Conservation (phyloP, 2,329 filamentous ascomycete genomes). For the Penicillium capsulatum region DNA sequence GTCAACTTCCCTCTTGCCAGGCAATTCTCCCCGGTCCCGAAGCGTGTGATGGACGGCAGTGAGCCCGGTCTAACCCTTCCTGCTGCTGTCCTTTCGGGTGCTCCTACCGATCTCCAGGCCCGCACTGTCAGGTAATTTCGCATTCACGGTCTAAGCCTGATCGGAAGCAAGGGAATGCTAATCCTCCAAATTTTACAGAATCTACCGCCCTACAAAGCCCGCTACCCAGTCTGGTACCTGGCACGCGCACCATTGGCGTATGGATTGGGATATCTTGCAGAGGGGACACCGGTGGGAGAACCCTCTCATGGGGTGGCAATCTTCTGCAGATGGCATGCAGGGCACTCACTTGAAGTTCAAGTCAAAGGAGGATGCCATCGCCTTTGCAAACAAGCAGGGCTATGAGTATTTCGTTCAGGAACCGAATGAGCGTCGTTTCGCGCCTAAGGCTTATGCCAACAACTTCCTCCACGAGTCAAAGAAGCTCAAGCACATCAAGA, state of each 20-base stretch:
- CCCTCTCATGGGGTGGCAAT: slow-evolving; percentile 97
- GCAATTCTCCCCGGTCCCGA: slow-evolving; percentile 85
- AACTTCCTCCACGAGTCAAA: slow-evolving; percentile 83
- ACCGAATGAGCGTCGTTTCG: slow-evolving; percentile 79
- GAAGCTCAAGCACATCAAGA: slow-evolving; percentile 82
- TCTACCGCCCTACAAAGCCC: slow-evolving; percentile 87
- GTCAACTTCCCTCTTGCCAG: slow-evolving; percentile 45
- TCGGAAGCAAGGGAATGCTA: slow-evolving; percentile 6
- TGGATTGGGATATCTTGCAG: slow-evolving; percentile 94
- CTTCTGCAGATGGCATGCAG: slow-evolving; percentile 90
- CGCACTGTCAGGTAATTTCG: slow-evolving; percentile 77
- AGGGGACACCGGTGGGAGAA: slow-evolving; percentile 99
- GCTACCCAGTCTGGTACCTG: slow-evolving; percentile 92
- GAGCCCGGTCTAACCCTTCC: slow-evolving; percentile 71
- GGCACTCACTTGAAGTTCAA: slow-evolving; percentile 88
- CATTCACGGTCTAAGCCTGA: slow-evolving; percentile 1
- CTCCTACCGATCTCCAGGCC: slow-evolving; percentile 88
- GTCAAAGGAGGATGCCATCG: slow-evolving; percentile 87
- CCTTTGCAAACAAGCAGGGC: slow-evolving; percentile 96
- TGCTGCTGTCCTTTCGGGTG: slow-evolving; percentile 84
- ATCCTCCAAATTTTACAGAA: slow-evolving; percentile 53
- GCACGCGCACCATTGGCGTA: slow-evolving; percentile 81
- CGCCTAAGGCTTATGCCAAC: slow-evolving; percentile 92
- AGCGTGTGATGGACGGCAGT: slow-evolving; percentile 83
- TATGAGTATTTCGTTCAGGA: slow-evolving; percentile 99